These are phyloP conservation scores for Xenoacremonium recifei DNA, from an alignment of 2,329 filamentous ascomycete species.

Conservation along the genomic window DNA sequence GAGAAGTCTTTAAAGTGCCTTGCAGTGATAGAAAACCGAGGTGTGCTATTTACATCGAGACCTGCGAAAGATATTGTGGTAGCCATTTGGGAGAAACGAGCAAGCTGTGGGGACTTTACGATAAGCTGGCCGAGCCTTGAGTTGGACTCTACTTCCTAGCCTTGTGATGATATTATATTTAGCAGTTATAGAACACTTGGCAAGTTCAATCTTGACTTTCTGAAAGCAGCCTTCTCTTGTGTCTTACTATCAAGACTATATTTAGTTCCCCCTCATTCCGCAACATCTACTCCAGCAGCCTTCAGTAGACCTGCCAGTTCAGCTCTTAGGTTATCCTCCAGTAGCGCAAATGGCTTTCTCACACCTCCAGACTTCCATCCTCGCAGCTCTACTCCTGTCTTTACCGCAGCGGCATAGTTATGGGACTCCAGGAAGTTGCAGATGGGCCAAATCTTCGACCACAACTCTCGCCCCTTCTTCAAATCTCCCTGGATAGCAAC, in stretches of 20 bases:
- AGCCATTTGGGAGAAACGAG: conserved; percentile 28
- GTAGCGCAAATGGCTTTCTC: conserved; percentile 46
- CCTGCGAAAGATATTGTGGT: conserved; percentile 27
- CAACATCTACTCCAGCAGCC: conserved; percentile 35
- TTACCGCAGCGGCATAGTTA: conserved; percentile 46
- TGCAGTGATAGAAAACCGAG: conserved; percentile 24
- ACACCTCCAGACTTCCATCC: conserved; percentile 45
- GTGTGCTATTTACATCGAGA: conserved; percentile 25
- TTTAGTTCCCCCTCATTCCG: not conserved
- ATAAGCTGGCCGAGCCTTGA: conserved; percentile 27
- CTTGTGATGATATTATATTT: too few species aligned
- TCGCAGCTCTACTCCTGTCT: conserved; percentile 48
- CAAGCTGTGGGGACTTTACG: conserved; percentile 27
- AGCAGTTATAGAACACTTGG: too few species aligned
- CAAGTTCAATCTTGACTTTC: not conserved
- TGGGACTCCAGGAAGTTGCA: conserved; percentile 49
- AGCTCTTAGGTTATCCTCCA: conserved; percentile 23
- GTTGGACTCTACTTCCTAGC: too few species aligned
- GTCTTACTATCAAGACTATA: too few species aligned
- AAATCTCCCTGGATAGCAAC: conserved; percentile 38
- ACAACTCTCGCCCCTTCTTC: conserved; percentile 42
- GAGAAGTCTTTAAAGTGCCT: conserved; percentile 23
- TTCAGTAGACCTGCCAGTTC: conserved; percentile 37
- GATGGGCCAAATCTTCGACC: conserved; percentile 48
- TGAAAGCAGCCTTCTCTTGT: not conserved